These are phyloP conservation scores for Mucor lusitanicus DNA, from an alignment of 371 early-diverging fungal species.

Conservation along the genomic window DNA sequence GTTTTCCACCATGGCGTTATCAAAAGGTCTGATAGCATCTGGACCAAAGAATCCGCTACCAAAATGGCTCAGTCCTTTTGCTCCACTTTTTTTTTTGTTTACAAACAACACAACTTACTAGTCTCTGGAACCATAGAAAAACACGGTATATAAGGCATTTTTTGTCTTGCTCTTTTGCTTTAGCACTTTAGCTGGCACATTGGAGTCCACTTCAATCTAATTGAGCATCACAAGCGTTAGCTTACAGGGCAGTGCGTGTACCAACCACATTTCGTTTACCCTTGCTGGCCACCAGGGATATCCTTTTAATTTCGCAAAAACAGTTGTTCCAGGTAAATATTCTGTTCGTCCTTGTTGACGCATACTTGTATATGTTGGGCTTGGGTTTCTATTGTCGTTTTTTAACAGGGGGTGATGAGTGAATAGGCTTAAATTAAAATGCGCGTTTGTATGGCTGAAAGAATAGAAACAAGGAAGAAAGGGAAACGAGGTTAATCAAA, in stretches of 20 bases:
- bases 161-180: constrained; percentile 58
- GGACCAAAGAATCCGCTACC: constrained; percentile 43
- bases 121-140: constrained; percentile 72
- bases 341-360: constrained; percentile 24
- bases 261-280: constrained; percentile 34
- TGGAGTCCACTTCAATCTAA: constrained; percentile 60
- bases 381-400: background rate
- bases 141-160: constrained; percentile 61
- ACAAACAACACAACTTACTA: constrained; percentile 55
- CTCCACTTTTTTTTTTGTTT: background rate
- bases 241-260: background rate
- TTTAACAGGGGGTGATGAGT: background rate
- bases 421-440: background rate
- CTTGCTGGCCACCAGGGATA: constrained; percentile 83
- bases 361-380: constrained; percentile 1
- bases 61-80: background rate
- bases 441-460: background rate
- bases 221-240: background rate
- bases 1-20: constrained; percentile 23
- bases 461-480: background rate
- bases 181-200: constrained; percentile 56
- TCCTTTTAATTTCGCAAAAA: constrained; percentile 75
- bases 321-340: constrained; percentile 63
- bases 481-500: background rate
- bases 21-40: constrained; percentile 37